These are phyloP conservation scores for Sanguinoderma infundibulare DNA, from an alignment of 1,284 basidiomycete genomes.

Conservation along the genomic window DNA sequence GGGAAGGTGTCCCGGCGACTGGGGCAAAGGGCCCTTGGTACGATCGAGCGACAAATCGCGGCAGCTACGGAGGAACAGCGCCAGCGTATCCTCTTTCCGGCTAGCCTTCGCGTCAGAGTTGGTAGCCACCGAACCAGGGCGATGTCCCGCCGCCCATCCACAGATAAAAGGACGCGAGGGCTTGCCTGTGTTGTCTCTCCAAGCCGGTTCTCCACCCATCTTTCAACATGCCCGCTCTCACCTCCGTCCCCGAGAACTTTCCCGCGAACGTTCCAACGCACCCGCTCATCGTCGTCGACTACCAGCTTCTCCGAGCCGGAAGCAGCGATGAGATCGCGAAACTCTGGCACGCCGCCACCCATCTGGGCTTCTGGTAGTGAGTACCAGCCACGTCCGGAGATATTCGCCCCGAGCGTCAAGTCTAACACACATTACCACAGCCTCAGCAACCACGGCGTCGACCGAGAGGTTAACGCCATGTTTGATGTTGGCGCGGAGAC, in stretches of 20 bases:
- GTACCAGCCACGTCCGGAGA: conserved; percentile 19
- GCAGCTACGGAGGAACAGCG: conserved; percentile 18
- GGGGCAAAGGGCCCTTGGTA: conserved; percentile 7
- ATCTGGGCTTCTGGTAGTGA: conserved; percentile 47
- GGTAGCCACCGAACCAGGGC: conserved; percentile 13
- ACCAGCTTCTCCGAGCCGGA: conserved; percentile 35
- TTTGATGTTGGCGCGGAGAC: conserved; percentile 63
- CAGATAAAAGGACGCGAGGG: conserved; percentile 25
- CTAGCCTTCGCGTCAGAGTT: conserved; percentile 22
- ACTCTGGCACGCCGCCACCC: conserved; percentile 41
- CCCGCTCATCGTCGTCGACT: conserved; percentile 45
- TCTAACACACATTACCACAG: conserved; percentile 35
- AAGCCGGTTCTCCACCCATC: background rate
- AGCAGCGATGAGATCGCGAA: conserved; percentile 37
- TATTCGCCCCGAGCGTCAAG: background rate
- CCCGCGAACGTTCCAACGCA: conserved; percentile 43
- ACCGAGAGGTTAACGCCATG: conserved; percentile 57
- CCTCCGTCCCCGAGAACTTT: conserved; percentile 38
- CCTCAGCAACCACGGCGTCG: conserved; percentile 65
- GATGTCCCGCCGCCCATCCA: conserved; percentile 16
- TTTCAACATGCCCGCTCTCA: conserved; percentile 35
- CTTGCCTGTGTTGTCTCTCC: background rate
- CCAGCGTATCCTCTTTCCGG: conserved; percentile 22
- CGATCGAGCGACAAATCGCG: conserved; percentile 19
- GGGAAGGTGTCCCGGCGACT: conserved; percentile 19